phyloP scores from a whole-genome alignment of 768 basidiomycete species.

The Mrakia blollopis region DNA sequence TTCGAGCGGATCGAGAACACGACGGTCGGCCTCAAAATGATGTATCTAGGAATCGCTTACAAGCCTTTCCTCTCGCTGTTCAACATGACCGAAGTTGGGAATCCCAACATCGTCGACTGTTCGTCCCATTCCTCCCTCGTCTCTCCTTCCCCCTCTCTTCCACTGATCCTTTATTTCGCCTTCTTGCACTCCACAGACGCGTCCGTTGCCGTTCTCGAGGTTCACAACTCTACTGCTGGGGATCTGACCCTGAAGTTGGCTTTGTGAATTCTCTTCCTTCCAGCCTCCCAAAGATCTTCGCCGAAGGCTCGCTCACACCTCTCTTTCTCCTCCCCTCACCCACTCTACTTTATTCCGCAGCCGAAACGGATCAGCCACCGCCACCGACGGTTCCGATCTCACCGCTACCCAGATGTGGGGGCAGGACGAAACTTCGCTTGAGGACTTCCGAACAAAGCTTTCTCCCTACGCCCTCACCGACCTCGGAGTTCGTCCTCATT shows the following conservation, averaged over 20 bases:
- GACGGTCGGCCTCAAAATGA: slow-evolving; percentile 71
- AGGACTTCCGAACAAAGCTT: slow-evolving; percentile 35
- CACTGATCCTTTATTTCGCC: too few species aligned
- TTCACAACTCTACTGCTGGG: slow-evolving; percentile 31
- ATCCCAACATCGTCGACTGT: slow-evolving; percentile 33
- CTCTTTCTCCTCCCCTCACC: neutral
- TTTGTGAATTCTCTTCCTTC: slow-evolving; percentile 33
- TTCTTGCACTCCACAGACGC: slow-evolving; percentile 30
- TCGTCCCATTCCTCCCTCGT: too few species aligned
- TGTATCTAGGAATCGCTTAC: slow-evolving; percentile 71
- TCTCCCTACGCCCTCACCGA: slow-evolving; percentile 34
- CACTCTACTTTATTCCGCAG: neutral
- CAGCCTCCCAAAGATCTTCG: too few species aligned
- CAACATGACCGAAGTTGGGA: slow-evolving; percentile 62
- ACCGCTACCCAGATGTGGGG: slow-evolving; percentile 27
- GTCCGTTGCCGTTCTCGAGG: slow-evolving; percentile 36
- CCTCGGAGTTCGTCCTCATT: slow-evolving; percentile 15
- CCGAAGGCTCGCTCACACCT: neutral
- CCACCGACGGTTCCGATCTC: slow-evolving; percentile 33
- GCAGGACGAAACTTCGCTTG: slow-evolving; percentile 33
- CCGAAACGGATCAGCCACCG: slow-evolving; percentile 35
- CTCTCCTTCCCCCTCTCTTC: neutral
- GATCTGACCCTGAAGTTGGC: slow-evolving; percentile 37
- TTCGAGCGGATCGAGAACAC: slow-evolving; percentile 74
- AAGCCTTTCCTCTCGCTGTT: slow-evolving; percentile 66